These are phyloP conservation scores for Epichloe elymi DNA, from an alignment of 2,329 filamentous ascomycete genomes.

Conservation along the genomic window DNA sequence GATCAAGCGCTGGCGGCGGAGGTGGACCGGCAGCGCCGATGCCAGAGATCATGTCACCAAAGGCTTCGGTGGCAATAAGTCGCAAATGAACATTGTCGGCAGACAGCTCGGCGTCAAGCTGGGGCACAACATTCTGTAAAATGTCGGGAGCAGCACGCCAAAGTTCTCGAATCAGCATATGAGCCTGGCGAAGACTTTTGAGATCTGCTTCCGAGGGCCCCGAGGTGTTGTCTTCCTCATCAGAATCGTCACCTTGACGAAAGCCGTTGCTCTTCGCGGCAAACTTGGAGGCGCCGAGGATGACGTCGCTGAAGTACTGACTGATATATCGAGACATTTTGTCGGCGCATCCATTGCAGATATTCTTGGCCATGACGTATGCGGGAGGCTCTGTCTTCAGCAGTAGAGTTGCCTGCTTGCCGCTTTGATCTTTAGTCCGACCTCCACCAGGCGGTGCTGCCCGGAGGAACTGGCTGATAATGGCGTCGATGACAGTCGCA, in stretches of 20 bases:
- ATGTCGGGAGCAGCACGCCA: slow-evolving; percentile 87
- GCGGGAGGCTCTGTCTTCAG: slow-evolving; percentile 80
- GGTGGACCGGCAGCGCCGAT: slow-evolving; percentile 86
- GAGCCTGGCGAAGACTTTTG: slow-evolving; percentile 78
- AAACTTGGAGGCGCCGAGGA: slow-evolving; percentile 68
- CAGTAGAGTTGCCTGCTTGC: slow-evolving; percentile 70
- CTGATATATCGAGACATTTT: slow-evolving; percentile 93
- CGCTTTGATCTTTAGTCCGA: slow-evolving; percentile 52
- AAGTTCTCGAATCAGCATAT: slow-evolving; percentile 76
- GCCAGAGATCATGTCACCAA: slow-evolving; percentile 88
- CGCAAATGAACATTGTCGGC: slow-evolving; percentile 82
- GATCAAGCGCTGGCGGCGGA: slow-evolving; percentile 57
- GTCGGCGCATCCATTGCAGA: slow-evolving; percentile 79
- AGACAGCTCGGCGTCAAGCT: slow-evolving; percentile 81
- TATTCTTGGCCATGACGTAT: slow-evolving; percentile 91
- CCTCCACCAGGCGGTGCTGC: slow-evolving; percentile 59
- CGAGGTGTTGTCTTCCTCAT: slow-evolving; percentile 44
- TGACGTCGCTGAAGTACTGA: slow-evolving; percentile 94
- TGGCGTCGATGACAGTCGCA: slow-evolving; percentile 73
- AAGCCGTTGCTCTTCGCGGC: slow-evolving; percentile 41
- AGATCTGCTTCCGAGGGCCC: slow-evolving; percentile 73
- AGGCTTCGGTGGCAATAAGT: slow-evolving; percentile 78
- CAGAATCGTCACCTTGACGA: slow-evolving; percentile 47
- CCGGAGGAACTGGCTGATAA: slow-evolving; percentile 89
- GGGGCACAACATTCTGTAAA: slow-evolving; percentile 83